Evolutionary conservation across 202 grass and related monocot species (phyloP), one percentile per base, ranked within the genome.

Genomic region (Elaeis oleifera): DNA sequence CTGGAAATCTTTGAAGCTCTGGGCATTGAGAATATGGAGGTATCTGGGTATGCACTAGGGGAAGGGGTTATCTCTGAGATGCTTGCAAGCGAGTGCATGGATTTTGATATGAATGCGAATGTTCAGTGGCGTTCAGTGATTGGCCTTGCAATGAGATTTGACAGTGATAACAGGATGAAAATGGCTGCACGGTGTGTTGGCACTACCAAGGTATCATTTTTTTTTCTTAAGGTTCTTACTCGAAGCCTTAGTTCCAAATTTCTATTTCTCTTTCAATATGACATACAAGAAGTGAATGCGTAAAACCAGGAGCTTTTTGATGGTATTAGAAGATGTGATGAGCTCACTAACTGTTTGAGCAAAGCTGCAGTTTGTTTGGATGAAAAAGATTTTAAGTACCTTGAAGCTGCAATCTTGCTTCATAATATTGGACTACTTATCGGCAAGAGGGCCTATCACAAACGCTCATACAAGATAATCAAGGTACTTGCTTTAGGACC

Each of bases 41-140:
- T 62, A 18, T 62, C 60, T 62, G 60, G 60, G 31, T 48, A 62
- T 62, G 60, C 60, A 44, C 60, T 62, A 2, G 44, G 29, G 19
- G 60, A 62, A 44, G 60, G 60, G 17, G 60, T 62, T 48, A 48
- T 62, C 20, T 48, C 29, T 21, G 60, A 62, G 60, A 62, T 62
- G 60, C 60, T 62, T 48, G 31, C 29, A 48, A 62, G 44, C 44
- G 31, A 62, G 36, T 36, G 25, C n/a, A 36, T 49, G 60, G 60
- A 48, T 36, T 62, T 20, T 22, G 60, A 62, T 19, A 21, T 39
- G 17, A 21, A 13, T 21, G n/a, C 13, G 3, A 62, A 62, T 48
- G 60, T 44, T 21, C 36, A 11, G 0, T 44, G 36, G 36, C 36
- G 9, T 0, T 44, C 36, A 6, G 36, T 44, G 36, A 13, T 44